Conservation (phyloP, 2,329 filamentous ascomycete species). For the Exophiala viscosa region DNA sequence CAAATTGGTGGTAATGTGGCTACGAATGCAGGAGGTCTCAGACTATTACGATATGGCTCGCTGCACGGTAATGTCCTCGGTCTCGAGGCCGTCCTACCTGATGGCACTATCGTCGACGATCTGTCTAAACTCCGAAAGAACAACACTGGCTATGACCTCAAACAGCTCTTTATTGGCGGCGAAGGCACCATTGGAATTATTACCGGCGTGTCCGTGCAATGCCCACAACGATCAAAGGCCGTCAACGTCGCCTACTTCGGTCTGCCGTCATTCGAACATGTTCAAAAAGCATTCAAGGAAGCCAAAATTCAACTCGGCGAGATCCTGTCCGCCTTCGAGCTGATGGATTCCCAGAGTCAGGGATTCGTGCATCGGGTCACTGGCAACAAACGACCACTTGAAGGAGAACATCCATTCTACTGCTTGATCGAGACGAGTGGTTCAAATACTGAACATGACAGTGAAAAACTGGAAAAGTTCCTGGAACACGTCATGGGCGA, state of each 20-base stretch:
- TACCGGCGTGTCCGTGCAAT: slow-evolving; percentile 83
- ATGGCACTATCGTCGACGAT: slow-evolving; percentile 88
- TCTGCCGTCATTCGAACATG: slow-evolving; percentile 83
- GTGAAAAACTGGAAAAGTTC: slow-evolving; percentile 83
- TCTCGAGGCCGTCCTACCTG: slow-evolving; percentile 86
- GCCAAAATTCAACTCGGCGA: slow-evolving; percentile 88
- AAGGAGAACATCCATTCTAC: slow-evolving; percentile 86
- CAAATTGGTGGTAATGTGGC: slow-evolving; percentile 94
- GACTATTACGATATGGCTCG: slow-evolving; percentile 87
- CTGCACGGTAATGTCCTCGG: slow-evolving; percentile 90
- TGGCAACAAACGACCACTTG: slow-evolving; percentile 73
- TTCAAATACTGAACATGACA: slow-evolving; percentile 89
- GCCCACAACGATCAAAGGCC: slow-evolving; percentile 79
- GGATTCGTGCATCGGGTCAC: slow-evolving; percentile 70
- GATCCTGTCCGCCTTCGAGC: slow-evolving; percentile 93
- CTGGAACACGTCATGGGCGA: slow-evolving; percentile 87
- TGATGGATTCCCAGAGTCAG: slow-evolving; percentile 89
- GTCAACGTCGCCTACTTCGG: slow-evolving; percentile 95
- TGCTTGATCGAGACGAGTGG: slow-evolving; percentile 95
- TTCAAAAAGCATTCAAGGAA: slow-evolving; percentile 78
- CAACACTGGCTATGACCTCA: slow-evolving; percentile 96
- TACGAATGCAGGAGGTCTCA: slow-evolving; percentile 89
- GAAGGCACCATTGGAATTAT: slow-evolving; percentile 95
- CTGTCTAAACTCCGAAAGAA: slow-evolving; percentile 89
- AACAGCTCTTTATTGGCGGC: slow-evolving; percentile 92